Base-by-base conservation (phyloP, 179 eudicot species). In the Silene noctiflora region DNA sequence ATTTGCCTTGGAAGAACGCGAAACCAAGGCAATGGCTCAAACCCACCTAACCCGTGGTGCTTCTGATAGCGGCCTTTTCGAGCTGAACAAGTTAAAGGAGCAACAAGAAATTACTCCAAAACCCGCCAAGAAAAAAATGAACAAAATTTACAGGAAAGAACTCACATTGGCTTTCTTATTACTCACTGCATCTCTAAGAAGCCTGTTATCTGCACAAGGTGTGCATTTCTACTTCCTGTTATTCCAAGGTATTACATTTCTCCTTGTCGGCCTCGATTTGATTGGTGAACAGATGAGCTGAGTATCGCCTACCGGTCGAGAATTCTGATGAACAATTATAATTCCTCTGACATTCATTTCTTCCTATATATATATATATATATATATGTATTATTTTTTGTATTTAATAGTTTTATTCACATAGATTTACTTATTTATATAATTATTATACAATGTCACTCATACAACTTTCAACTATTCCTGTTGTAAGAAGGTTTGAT, bases 221-320 rank as follows among this genome's bases (percentile, higher is more conserved):
- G 84, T 93, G 71, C 98, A 93, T 77, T 93, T 93, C 85, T 93
- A 93, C 75, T 93, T 89, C 86, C 85, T 93, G 19, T 39, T 93
- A 71, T 93, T 93, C 73, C 98, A 93, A 87, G 98, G 98, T 17
- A 39, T 93, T 42, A 79, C 96, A 0, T 93, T 93, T 81, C 87
- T 93, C 11, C 88, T 87, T 10, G 94, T 93, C 3, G 98, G 98
- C 67, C 87, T 93, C 29, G 98, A 93, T 85, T 74, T 91, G 85
- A 89, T 91, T 42, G 98, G 98, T 33, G 94, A 93, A 75, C 98
- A 93, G 78, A 90, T 91, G 80, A 91, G 96, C 86, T 92, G 65
- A 76, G 35, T 17, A 48, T 1, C 13, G n/a, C n/a, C n/a, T n/a
- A n/a, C n/a, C n/a, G 0, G n/a, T 25, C 70, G 31, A 27, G 44